Evolutionary conservation across 768 basidiomycete genomes (phyloP).

Genomic region (Lactifluus rugatus): DNA sequence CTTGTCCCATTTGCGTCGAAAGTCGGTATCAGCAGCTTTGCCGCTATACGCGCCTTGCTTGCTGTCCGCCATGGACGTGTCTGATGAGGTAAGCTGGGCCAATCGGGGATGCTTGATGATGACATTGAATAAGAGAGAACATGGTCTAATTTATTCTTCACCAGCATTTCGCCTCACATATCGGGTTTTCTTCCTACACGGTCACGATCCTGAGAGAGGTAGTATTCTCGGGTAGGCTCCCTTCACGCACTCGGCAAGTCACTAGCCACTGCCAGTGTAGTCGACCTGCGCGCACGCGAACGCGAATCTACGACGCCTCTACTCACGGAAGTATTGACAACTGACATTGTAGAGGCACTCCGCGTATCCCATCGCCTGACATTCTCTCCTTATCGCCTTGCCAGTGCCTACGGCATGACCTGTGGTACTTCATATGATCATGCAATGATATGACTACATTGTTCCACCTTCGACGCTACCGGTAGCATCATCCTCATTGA

Average conservation of each 20-base stretch:
- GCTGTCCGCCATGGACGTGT: constrained; percentile 15
- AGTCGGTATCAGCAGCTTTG: constrained; percentile 22
- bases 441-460: too few relatives aligned
- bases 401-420: constrained; percentile 46
- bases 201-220: too few relatives aligned
- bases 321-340: too few relatives aligned
- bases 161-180: too few relatives aligned
- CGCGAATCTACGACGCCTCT: constrained; percentile 21
- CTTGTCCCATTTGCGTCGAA: constrained; percentile 39
- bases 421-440: constrained; percentile 50
- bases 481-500: constrained; percentile 57
- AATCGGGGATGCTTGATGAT: too few relatives aligned
- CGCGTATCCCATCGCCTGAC: constrained; percentile 36
- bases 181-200: too few relatives aligned
- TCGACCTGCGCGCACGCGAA: constrained; percentile 42
- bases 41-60: constrained; percentile 20
- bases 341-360: too few relatives aligned
- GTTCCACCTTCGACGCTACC: constrained; percentile 67
- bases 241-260: constrained; percentile 57
- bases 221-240: constrained; percentile 86
- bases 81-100: not conserved
- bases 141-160: too few relatives aligned
- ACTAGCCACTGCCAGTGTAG: constrained; percentile 62
- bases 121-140: too few relatives aligned
- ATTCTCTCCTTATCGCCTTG: constrained; percentile 60